Conservation (phyloP, 1,139 yeast genomes). For the Suhomyces ambrosiae region DNA sequence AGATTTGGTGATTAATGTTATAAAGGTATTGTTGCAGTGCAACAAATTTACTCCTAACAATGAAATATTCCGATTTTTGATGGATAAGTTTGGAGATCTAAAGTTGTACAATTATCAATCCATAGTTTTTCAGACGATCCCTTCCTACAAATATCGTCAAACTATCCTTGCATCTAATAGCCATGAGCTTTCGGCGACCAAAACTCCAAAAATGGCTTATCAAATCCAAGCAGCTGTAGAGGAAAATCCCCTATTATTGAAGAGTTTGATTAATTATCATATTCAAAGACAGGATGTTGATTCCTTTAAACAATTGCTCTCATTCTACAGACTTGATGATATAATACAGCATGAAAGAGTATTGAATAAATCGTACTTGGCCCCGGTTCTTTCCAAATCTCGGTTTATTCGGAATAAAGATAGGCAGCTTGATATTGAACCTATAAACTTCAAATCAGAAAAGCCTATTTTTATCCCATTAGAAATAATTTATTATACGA, state of each 20-base stretch:
- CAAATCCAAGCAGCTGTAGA: conserved; percentile 29
- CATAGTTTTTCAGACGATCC: conserved; percentile 29
- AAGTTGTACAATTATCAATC: conserved; percentile 31
- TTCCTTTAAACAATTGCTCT: conserved; percentile 29
- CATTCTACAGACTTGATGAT: conserved; percentile 34
- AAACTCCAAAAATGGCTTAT: conserved; percentile 16
- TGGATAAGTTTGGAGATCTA: conserved; percentile 28
- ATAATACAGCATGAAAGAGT: conserved; percentile 28
- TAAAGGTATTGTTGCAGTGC: conserved; percentile 21
- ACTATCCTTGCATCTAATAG: conserved; percentile 21
- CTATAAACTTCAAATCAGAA: conserved; percentile 17
- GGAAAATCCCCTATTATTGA: conserved; percentile 32
- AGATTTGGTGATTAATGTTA: conserved; percentile 24
- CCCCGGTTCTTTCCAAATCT: conserved; percentile 33
- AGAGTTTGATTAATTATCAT: conserved; percentile 31
- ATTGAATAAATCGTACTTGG: conserved; percentile 22
- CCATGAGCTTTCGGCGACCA: background rate
- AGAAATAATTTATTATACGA: conserved; percentile 29
- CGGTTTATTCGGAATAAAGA: conserved; percentile 22
- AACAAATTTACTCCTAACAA: conserved; percentile 27
- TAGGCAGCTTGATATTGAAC: conserved; percentile 15
- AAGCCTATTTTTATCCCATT: conserved; percentile 19
- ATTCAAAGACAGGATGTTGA: conserved; percentile 21
- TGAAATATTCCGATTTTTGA: conserved; percentile 26
- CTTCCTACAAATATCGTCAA: conserved; percentile 25